phyloP scores from a whole-genome alignment of 768 basidiomycete species.

The Boletus rubescentipes region DNA sequence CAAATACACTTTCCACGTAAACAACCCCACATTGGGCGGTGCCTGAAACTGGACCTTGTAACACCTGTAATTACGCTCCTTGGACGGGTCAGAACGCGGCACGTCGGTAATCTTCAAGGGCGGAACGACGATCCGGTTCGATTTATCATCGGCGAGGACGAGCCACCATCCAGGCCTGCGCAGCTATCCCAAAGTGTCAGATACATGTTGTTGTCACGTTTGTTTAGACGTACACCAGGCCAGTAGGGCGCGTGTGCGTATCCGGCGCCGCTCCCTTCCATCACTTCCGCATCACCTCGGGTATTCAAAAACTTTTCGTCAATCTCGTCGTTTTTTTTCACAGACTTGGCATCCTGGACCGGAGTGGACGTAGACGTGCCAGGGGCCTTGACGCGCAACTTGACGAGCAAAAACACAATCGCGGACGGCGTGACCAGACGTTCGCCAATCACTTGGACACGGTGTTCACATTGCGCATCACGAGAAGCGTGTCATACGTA shows the following conservation, averaged over 20 bases:
- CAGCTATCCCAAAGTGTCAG: slow-evolving; percentile 42
- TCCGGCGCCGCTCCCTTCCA: slow-evolving; percentile 45
- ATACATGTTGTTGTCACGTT: not conserved
- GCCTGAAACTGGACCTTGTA: slow-evolving; percentile 96
- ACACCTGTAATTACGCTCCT: slow-evolving; percentile 62
- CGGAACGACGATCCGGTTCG: slow-evolving; percentile 81
- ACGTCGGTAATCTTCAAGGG: slow-evolving; percentile 81
- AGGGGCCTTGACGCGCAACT: slow-evolving; percentile 71
- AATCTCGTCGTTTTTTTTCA: slow-evolving; percentile 52
- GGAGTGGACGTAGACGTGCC: slow-evolving; percentile 31
- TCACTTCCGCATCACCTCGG: slow-evolving; percentile 62
- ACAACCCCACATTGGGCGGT: slow-evolving; percentile 77
- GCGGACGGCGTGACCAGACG: slow-evolving; percentile 83
- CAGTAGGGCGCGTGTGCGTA: slow-evolving; percentile 92
- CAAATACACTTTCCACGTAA: slow-evolving; percentile 86
- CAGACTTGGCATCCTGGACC: slow-evolving; percentile 42
- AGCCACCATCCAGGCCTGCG: slow-evolving; percentile 95
- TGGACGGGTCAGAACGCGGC: slow-evolving; percentile 54
- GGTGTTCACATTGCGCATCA: not conserved
- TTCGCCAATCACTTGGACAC: slow-evolving; percentile 79
- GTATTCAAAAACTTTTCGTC: slow-evolving; percentile 70
- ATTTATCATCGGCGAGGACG: slow-evolving; percentile 83
- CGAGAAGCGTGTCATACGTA: slow-evolving; percentile 29
- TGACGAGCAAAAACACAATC: slow-evolving; percentile 83
- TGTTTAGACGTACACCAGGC: slow-evolving; percentile 65